Evolutionary conservation across 306 rosid species (phyloP).

Genomic region (Pterocarpus santalinus): DNA sequence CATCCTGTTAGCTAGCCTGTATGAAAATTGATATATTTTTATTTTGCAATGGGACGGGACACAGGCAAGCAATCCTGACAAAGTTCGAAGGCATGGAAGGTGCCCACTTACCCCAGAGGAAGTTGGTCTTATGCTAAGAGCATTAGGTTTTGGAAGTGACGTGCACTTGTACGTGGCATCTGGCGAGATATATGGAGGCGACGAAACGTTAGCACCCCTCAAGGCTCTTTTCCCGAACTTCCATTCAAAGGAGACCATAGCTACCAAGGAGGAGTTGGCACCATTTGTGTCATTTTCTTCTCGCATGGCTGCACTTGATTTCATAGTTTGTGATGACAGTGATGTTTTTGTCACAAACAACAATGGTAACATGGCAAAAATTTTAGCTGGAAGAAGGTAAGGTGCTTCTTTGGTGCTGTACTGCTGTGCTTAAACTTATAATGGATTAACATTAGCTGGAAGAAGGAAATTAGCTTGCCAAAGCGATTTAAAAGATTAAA

Average conservation of each 20-base stretch:
- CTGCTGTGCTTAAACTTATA: too few relatives aligned
- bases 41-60: constrained; percentile 30
- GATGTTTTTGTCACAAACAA: constrained; percentile 88
- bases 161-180: constrained; percentile 90
- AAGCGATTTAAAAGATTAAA: too few relatives aligned
- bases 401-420: background rate
- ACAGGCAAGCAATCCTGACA: constrained; percentile 81
- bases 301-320: constrained; percentile 97
- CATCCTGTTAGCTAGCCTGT: constrained; percentile 6
- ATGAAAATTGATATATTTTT: constrained; percentile 37
- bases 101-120: constrained; percentile 98
- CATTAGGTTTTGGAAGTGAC: constrained; percentile 77
- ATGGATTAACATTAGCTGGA: too few relatives aligned
- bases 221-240: constrained; percentile 81
- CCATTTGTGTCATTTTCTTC: constrained; percentile 83
- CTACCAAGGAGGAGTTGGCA: constrained; percentile 72
- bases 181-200: constrained; percentile 91
- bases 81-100: constrained; percentile 82
- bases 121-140: constrained; percentile 95
- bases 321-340: constrained; percentile 79
- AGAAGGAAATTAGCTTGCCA: too few relatives aligned
- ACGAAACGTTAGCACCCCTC: constrained; percentile 77
- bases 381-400: constrained; percentile 93
- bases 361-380: constrained; percentile 98
- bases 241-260: constrained; percentile 82